These are phyloP conservation scores for Pachysandra terminalis DNA, from an alignment of 164 flowering plant species.

Conservation along the genomic window DNA sequence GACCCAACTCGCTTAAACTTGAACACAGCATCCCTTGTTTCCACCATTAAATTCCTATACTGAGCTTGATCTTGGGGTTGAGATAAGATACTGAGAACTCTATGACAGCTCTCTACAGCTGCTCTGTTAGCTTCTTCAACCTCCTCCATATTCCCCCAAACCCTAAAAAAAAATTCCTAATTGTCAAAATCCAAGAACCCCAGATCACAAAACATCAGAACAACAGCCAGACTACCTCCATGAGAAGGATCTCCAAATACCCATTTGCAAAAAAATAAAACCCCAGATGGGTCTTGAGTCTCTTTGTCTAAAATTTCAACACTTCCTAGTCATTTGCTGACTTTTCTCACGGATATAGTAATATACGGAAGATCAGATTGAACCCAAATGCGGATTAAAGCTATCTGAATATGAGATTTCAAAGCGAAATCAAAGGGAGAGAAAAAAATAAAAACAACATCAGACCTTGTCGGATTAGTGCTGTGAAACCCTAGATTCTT, in stretches of 20 bases:
- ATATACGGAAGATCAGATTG: no score
- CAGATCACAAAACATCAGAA: conserved; percentile 6
- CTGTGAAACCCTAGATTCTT: conserved; percentile 43
- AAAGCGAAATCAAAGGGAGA: conserved; percentile 1
- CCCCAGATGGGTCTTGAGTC: conserved; percentile 7
- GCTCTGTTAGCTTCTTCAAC: neutral
- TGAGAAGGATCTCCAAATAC: neutral
- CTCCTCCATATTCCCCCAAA: conserved; percentile 4
- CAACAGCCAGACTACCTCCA: neutral
- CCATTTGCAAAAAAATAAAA: conserved; percentile 5
- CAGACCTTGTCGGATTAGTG: neutral
- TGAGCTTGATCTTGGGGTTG: conserved; percentile 61
- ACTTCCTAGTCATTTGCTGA: neutral
- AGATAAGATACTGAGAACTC: conserved; percentile 51
- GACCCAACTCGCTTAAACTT: conserved; percentile 76
- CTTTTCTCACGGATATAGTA: neutral
- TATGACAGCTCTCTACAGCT: neutral
- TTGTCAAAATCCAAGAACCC: conserved; percentile 16
- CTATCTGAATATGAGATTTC: neutral
- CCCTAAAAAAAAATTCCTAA: conserved; percentile 2
- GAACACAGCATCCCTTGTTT: conserved; percentile 60
- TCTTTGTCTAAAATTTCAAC: conserved; percentile 10
- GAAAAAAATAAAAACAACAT: neutral
- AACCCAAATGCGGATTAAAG: conserved; percentile 17
- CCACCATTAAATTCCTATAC: conserved; percentile 42